Percentiles rank a stretch among this genome's conserved stretches.
phyloP scores from a whole-genome alignment of 2,329 filamentous ascomycete species.

The Claviceps citrina region DNA sequence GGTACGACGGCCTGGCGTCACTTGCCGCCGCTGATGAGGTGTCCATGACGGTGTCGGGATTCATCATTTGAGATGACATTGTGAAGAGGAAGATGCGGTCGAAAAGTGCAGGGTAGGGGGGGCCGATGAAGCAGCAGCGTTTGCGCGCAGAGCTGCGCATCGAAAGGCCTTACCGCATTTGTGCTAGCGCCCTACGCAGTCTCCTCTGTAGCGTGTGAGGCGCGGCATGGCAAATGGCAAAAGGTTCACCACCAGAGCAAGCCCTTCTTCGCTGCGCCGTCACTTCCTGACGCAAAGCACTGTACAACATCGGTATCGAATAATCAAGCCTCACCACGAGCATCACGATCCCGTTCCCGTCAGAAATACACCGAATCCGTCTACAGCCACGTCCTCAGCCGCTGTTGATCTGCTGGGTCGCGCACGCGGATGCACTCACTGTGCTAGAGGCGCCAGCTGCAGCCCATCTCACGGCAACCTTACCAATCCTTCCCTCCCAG shows the following conservation, averaged over 20 bases:
- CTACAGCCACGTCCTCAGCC: neutral
- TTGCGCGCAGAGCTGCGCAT: slow-evolving; percentile 17
- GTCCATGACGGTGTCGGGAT: too few relatives aligned
- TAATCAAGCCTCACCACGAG: slow-evolving; percentile 1
- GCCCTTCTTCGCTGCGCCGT: neutral
- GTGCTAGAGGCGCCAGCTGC: slow-evolving; percentile 19
- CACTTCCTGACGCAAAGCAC: neutral
- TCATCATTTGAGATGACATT: too few relatives aligned
- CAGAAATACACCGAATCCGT: neutral
- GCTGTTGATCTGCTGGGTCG: slow-evolving; percentile 11
- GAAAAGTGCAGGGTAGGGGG: slow-evolving; percentile 22
- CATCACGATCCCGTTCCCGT: too few relatives aligned
- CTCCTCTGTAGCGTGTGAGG: neutral
- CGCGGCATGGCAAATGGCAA: slow-evolving; percentile 1
- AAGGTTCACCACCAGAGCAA: neutral
- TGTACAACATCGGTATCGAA: slow-evolving; percentile 1
- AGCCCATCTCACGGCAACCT: slow-evolving; percentile 1
- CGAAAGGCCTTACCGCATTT: neutral
- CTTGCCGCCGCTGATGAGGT: too few relatives aligned
- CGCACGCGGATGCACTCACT: slow-evolving; percentile 18
- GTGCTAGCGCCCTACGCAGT: neutral
- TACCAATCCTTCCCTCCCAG: neutral
- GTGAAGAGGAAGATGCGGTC: too few relatives aligned
- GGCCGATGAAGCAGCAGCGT: too few relatives aligned
- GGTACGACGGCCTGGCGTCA: too few relatives aligned